These are phyloP conservation scores for Paxillus ammoniavirescens DNA, from an alignment of 768 basidiomycete species.

Conservation along the genomic window DNA sequence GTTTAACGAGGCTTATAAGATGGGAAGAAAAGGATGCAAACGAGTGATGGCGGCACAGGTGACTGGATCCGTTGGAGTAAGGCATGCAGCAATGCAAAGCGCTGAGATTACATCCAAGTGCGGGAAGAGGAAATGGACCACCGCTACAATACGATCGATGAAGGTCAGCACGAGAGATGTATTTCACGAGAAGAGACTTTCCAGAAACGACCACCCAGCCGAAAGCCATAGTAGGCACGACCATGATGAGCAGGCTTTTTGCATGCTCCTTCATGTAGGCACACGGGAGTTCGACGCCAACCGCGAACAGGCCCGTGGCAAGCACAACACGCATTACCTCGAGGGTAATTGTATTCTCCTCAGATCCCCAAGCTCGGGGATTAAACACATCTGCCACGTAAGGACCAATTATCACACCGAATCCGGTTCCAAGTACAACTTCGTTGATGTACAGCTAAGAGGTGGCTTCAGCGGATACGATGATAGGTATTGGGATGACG, in stretches of 20 bases:
- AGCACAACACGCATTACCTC: constrained; percentile 89
- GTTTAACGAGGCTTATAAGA: background rate
- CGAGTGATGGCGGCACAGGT: constrained; percentile 83
- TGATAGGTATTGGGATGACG: constrained; percentile 1
- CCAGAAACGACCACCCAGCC: constrained; percentile 80
- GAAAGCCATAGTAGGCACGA: constrained; percentile 82
- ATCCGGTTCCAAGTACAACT: constrained; percentile 84
- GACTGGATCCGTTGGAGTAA: constrained; percentile 95
- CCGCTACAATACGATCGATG: constrained; percentile 35
- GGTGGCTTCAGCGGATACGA: background rate
- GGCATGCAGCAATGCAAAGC: constrained; percentile 83
- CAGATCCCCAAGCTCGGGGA: constrained; percentile 68
- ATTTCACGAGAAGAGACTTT: constrained; percentile 24
- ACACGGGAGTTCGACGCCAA: constrained; percentile 89
- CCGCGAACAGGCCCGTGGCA: constrained; percentile 89
- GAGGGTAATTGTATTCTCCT: constrained; percentile 64
- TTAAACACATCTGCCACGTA: constrained; percentile 69
- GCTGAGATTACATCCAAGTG: constrained; percentile 67
- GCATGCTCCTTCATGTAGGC: constrained; percentile 82
- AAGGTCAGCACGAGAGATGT: background rate
- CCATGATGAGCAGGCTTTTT: constrained; percentile 64
- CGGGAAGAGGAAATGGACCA: constrained; percentile 75
- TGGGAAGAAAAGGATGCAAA: constrained; percentile 23
- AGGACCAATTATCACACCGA: constrained; percentile 64
- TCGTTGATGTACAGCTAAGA: constrained; percentile 83